Percentiles rank a stretch among this genome's conserved stretches.
phyloP scores from a whole-genome alignment of 1,284 basidiomycete genomes.

The Cerrena zonata region DNA sequence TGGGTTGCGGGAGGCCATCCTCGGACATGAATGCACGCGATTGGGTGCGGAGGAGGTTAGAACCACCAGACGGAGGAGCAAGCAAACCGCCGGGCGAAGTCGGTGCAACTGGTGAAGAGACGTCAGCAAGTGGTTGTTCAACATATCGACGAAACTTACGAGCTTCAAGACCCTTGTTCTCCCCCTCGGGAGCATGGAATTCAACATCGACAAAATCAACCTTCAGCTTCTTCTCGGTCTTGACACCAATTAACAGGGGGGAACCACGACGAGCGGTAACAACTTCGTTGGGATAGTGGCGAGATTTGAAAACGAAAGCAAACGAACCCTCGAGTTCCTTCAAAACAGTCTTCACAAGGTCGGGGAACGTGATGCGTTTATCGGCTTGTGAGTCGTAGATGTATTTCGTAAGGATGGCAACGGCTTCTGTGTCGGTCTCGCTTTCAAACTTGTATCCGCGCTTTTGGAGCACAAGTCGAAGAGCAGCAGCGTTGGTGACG shows the following conservation, averaged over 20 bases:
- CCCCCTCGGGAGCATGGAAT: constrained; percentile 70
- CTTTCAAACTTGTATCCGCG: constrained; percentile 92
- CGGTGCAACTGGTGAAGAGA: constrained; percentile 36
- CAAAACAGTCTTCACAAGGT: constrained; percentile 90
- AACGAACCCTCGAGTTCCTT: constrained; percentile 99
- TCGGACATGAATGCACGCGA: constrained; percentile 98
- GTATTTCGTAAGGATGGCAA: constrained; percentile 94
- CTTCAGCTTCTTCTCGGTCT: constrained; percentile 99
- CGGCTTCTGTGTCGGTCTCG: constrained; percentile 97
- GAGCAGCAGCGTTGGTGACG: constrained; percentile 90
- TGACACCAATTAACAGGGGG: constrained; percentile 94
- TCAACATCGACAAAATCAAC: constrained; percentile 99
- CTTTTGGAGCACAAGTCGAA: constrained; percentile 91
- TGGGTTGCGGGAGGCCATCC: constrained; percentile 96
- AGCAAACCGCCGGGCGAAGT: constrained; percentile 59
- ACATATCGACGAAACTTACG: constrained; percentile 42
- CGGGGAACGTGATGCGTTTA: constrained; percentile 86
- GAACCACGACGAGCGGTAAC: constrained; percentile 96
- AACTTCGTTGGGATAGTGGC: constrained; percentile 93
- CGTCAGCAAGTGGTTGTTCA: not conserved
- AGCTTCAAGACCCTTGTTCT: constrained; percentile 48
- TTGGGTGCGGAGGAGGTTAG: constrained; percentile 90
- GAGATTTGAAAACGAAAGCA: constrained; percentile 99
- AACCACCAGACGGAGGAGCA: constrained; percentile 65
- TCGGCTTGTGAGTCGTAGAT: constrained; percentile 90